phyloP scores from a whole-genome alignment of 768 basidiomycete genomes.

The Lactarius deliciosus region DNA sequence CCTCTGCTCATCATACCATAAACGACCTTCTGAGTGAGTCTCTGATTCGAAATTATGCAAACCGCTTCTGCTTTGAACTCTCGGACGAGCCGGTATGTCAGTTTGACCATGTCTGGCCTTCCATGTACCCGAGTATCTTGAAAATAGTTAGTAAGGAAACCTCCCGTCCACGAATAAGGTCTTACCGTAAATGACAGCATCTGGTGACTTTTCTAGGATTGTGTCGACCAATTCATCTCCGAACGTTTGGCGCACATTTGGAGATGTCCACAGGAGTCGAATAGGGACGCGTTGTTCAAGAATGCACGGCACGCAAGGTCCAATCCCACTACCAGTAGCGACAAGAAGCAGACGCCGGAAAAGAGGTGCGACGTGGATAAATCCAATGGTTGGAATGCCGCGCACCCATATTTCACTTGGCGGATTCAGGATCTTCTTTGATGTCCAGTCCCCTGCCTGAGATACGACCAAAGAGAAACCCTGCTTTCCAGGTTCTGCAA shows the following conservation, averaged over 20 bases:
- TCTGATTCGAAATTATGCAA: constrained; percentile 58
- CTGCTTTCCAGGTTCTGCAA: constrained; percentile 41
- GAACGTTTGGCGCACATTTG: constrained; percentile 59
- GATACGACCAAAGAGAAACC: constrained; percentile 57
- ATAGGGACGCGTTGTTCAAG: constrained; percentile 52
- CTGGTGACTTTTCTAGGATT: constrained; percentile 53
- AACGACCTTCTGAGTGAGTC: constrained; percentile 54
- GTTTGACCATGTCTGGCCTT: constrained; percentile 41
- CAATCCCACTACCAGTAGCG: constrained; percentile 59
- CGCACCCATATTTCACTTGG: constrained; percentile 58
- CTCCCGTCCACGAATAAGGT: not conserved
- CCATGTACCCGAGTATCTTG: constrained; percentile 39
- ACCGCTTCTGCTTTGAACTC: constrained; percentile 49
- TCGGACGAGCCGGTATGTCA: constrained; percentile 38
- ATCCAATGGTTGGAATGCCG: constrained; percentile 55
- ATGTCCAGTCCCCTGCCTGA: constrained; percentile 61
- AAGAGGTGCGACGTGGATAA: constrained; percentile 52
- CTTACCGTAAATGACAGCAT: constrained; percentile 57
- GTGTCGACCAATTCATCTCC: constrained; percentile 59
- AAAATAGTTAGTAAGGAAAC: not conserved
- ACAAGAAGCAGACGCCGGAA: constrained; percentile 58
- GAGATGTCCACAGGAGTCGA: constrained; percentile 61
- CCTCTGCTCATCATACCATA: constrained; percentile 60
- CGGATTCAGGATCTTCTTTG: constrained; percentile 51
- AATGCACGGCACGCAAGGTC: constrained; percentile 58